phyloP scores from a whole-genome alignment of 2,329 filamentous ascomycete species.

The Ophiostoma tasmaniense region DNA sequence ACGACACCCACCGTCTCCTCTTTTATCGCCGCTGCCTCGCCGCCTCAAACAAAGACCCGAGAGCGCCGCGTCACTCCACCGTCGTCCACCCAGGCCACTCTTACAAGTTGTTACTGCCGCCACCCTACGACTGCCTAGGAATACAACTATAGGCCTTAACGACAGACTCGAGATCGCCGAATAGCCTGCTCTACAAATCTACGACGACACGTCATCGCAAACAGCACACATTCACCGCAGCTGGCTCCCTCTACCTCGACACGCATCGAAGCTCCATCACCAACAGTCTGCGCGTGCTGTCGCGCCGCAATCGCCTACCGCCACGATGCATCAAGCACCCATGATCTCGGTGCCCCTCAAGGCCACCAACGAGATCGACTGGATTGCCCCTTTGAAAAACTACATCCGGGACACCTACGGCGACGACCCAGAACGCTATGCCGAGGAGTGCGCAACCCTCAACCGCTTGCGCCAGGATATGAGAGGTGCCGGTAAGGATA shows the following conservation, averaged over 20 bases:
- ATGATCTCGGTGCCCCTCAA: constrained; percentile 94
- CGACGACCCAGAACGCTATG: constrained; percentile 92
- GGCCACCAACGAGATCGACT: constrained; percentile 96
- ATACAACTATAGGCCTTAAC: neutral
- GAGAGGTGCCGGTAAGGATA: constrained; percentile 94
- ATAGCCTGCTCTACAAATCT: neutral
- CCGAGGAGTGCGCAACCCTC: constrained; percentile 88
- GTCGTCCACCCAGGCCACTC: neutral
- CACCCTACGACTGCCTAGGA: neutral
- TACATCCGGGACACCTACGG: constrained; percentile 93
- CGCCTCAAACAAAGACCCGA: constrained; percentile 4
- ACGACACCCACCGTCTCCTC: neutral
- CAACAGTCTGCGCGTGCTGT: neutral
- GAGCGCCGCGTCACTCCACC: constrained; percentile 2
- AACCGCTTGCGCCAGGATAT: constrained; percentile 96
- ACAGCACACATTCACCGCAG: neutral
- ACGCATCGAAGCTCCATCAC: neutral
- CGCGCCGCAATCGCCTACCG: neutral
- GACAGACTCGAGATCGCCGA: neutral
- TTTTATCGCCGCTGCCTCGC: neutral
- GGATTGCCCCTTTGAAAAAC: constrained; percentile 81
- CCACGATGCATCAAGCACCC: constrained; percentile 68
- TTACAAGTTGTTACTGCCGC: neutral
- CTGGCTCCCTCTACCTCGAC: neutral
- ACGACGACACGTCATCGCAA: neutral